Base-by-base conservation (phyloP, 768 basidiomycete genomes). In the Lactarius quietus region DNA sequence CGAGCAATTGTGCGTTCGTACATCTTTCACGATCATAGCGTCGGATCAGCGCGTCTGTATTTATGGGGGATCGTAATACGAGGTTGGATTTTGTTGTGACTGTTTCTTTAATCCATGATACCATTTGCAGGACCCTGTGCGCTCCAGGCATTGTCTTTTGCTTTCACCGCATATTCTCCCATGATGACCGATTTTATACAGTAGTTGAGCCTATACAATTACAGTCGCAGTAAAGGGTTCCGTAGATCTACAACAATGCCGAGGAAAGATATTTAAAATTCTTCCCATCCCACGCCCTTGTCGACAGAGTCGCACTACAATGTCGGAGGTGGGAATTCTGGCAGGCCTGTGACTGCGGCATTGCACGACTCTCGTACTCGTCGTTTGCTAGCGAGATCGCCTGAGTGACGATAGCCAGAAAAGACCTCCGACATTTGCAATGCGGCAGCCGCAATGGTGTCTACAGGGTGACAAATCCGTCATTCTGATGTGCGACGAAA, bases 391-490 rank as follows among this genome's bases (percentile, higher is more conserved):
- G 88, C 83, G 31, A 78, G 61, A 73, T 93, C 91, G 3, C 81
- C 79, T 8, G 91, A 92, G 55, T 89, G 88, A 33, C 89, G 83
- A 71, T 93, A 93, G 9, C 86, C 86, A 23, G 78, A 69, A 69
- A 83, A 85, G 23, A 90, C 89, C 72, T 93, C 91, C 68, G 84
- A 81, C 78, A 93, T 84, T 76, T 93, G 91, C 74, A 90, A 87
- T 1, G 83, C 78, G 0, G 86, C 87, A 1, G 90, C 91, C 8
- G 83, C 82, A 23, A 90, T 81, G 3, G 85, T 83, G 69, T 87
- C 88, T 89, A 68, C 20, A 23, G 3, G 41, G 20, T 45, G 7
- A 45, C 38, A 48, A 31, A 26, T 55, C 18, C 9, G 41, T 3
- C 20, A 39, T 59, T 23, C n/a, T 31, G 36, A 17, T 8, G 33